A percentile compares a stretch with the other conserved stretches of the same genome.
Conservation (phyloP, 2,329 filamentous ascomycete species). For the Penicillium sp. region DNA sequence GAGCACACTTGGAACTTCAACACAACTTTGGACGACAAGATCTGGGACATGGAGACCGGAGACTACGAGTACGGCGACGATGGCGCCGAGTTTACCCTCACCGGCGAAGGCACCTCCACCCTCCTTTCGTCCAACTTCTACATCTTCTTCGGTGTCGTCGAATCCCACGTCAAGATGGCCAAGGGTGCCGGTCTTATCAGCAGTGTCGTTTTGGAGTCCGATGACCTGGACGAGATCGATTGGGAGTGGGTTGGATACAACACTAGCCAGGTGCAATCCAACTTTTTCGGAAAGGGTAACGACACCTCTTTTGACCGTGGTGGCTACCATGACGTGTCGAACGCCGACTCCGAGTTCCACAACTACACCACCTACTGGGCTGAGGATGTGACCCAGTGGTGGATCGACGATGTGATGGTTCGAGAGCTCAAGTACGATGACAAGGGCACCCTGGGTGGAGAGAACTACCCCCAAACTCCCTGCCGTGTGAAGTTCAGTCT, state of each 20-base stretch:
- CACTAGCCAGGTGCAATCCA: slow-evolving; percentile 63
- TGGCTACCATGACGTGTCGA: slow-evolving; percentile 66
- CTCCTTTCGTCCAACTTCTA: slow-evolving; percentile 79
- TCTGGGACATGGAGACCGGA: slow-evolving; percentile 72
- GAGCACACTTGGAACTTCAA: slow-evolving; percentile 67
- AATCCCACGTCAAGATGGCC: slow-evolving; percentile 76
- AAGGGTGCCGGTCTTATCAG: slow-evolving; percentile 75
- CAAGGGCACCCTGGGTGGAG: slow-evolving; percentile 50
- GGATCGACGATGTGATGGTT: slow-evolving; percentile 61
- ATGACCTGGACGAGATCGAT: slow-evolving; percentile 85
- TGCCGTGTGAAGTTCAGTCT: slow-evolving; percentile 70
- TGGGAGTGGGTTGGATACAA: slow-evolving; percentile 55
- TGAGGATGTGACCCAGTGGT: slow-evolving; percentile 64
- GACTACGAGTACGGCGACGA: slow-evolving; percentile 61
- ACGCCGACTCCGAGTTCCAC: slow-evolving; percentile 56
- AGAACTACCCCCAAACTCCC: slow-evolving; percentile 70
- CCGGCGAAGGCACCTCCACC: slow-evolving; percentile 70
- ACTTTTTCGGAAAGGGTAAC: slow-evolving; percentile 94
- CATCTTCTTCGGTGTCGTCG: slow-evolving; percentile 81
- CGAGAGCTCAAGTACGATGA: slow-evolving; percentile 63
- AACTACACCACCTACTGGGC: slow-evolving; percentile 66
- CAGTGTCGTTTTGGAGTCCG: slow-evolving; percentile 78
- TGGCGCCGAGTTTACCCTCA: slow-evolving; percentile 72
- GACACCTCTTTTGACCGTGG: slow-evolving; percentile 77
- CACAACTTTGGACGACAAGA: slow-evolving; percentile 54